A percentile compares a stretch with the other conserved stretches of the same genome.
Conservation (phyloP, 768 basidiomycete genomes). For the Ramaria rubella region DNA sequence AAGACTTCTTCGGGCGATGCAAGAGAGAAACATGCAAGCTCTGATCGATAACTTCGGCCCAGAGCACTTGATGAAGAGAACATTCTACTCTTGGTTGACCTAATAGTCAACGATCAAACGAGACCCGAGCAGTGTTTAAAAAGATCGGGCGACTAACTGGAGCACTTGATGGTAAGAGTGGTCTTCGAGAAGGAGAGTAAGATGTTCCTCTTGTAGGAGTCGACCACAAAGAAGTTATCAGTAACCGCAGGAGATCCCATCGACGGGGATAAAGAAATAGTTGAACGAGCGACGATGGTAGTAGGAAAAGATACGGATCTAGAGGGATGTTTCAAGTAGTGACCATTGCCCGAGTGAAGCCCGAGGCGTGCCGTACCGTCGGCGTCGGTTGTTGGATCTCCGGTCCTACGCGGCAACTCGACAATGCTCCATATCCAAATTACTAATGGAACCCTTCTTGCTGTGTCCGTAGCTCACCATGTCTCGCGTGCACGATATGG, state of each 20-base stretch:
- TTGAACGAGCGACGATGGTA: background rate
- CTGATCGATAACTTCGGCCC: constrained; percentile 34
- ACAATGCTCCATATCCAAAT: no score
- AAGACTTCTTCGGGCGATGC: constrained; percentile 34
- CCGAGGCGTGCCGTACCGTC: no score
- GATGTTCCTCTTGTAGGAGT: background rate
- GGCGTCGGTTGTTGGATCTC: no score
- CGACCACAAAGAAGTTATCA: background rate
- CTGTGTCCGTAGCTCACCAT: no score
- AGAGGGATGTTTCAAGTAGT: no score
- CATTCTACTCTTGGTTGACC: constrained; percentile 20
- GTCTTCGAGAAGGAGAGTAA: constrained; percentile 19
- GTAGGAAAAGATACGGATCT: background rate
- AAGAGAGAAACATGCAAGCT: constrained; percentile 48
- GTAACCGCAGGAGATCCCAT: background rate
- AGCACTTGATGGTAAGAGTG: constrained; percentile 22
- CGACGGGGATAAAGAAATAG: background rate
- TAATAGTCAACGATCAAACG: background rate
- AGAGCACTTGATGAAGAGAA: constrained; percentile 48
- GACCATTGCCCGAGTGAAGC: no score
- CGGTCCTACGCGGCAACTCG: no score
- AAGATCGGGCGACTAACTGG: constrained; percentile 13
- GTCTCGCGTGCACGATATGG: constrained; percentile 55
- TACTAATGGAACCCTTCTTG: no score
- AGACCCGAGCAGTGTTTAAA: background rate